Conservation (phyloP, 2,329 filamentous ascomycete species). For the Fusarium austroafricanum region DNA sequence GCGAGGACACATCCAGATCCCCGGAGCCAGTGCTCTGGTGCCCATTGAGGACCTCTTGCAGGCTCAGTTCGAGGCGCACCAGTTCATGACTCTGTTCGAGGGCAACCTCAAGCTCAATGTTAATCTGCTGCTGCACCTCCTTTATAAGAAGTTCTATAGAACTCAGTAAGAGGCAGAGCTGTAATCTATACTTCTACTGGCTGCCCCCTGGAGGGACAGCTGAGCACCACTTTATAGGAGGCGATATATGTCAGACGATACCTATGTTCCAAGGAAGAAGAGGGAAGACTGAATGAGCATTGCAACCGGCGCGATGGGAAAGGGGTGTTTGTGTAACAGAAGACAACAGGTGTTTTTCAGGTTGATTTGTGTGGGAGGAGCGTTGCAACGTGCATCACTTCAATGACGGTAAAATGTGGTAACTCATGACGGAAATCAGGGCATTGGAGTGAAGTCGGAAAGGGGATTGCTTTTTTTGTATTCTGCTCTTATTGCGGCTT, state of each 20-base stretch:
- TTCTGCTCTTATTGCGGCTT: constrained; percentile 17
- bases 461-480: constrained; percentile 29
- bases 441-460: constrained; percentile 34
- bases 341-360: constrained; percentile 42
- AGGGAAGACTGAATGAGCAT: constrained; percentile 40
- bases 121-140: constrained; percentile 93
- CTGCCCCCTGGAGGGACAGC: constrained; percentile 33
- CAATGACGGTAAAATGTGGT: constrained; percentile 38
- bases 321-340: constrained; percentile 32
- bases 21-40: constrained; percentile 88
- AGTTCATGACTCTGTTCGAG: constrained; percentile 96
- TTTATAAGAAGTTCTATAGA: constrained; percentile 99
- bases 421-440: constrained; percentile 39
- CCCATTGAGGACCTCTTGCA: constrained; percentile 94
- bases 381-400: constrained; percentile 32
- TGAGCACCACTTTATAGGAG: constrained; percentile 14
- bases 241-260: constrained; percentile 29
- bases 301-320: constrained; percentile 43
- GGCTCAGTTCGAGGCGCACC: constrained; percentile 96
- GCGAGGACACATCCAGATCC: constrained; percentile 93
- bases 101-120: constrained; percentile 89
- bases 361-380: constrained; percentile 39
- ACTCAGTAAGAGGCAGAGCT: constrained; percentile 62
- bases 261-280: constrained; percentile 30
- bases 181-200: constrained; percentile 16